Percentiles rank a stretch among this genome's conserved stretches.
Conservation (phyloP, 2,329 filamentous ascomycete species). For the Fonsecaea pugnacius region DNA sequence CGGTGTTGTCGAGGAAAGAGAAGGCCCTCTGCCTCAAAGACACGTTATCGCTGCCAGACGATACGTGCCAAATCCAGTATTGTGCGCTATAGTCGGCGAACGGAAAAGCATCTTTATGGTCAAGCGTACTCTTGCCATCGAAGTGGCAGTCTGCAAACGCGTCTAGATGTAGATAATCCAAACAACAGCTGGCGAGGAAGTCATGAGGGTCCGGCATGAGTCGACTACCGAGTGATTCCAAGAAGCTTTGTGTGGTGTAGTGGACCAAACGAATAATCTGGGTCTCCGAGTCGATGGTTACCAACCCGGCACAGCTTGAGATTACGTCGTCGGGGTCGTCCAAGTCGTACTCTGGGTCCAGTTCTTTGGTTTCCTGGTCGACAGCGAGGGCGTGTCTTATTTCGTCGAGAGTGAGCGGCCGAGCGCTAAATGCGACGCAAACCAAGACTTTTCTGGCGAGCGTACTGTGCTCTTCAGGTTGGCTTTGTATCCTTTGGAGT, state of each 20-base stretch:
- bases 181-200: conserved; percentile 42
- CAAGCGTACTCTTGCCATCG: background rate
- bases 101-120: background rate
- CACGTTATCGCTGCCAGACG: background rate
- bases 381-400: conserved; percentile 38
- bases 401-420: conserved; percentile 35
- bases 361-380: conserved; percentile 19
- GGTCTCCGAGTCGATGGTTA: conserved; percentile 49
- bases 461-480: conserved; percentile 36
- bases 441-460: conserved; percentile 33
- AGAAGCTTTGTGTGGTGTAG: conserved; percentile 54
- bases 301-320: conserved; percentile 49
- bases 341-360: conserved; percentile 31
- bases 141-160: conserved; percentile 33
- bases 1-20: conserved; percentile 1
- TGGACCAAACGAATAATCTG: conserved; percentile 50
- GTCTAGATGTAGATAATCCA: conserved; percentile 46
- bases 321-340: conserved; percentile 39
- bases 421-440: conserved; percentile 34
- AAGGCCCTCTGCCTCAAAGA: background rate
- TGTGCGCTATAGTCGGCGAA: conserved; percentile 6
- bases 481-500: conserved; percentile 37
- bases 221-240: conserved; percentile 40
- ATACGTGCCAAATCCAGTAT: conserved; percentile 2
- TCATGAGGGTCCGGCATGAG: conserved; percentile 43